phyloP scores from a whole-genome alignment of 2,329 filamentous ascomycete species.

The Penicillium sp. region DNA sequence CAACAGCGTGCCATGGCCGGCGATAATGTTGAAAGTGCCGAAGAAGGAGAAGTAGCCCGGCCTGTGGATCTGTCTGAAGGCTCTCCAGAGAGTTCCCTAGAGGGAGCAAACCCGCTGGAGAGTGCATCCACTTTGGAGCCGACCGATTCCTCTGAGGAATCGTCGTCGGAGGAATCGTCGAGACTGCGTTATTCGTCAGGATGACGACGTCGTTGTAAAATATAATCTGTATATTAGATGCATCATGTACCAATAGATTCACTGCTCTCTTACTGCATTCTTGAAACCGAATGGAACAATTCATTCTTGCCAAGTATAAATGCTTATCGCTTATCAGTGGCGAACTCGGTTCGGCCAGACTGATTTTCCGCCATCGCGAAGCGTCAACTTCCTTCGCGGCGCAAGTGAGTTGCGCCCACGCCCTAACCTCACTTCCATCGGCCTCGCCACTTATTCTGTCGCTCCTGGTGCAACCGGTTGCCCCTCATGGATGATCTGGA shows the following conservation, averaged over 20 bases:
- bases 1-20: slow-evolving; percentile 25
- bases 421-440: background rate
- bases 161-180: background rate
- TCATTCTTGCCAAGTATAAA: background rate
- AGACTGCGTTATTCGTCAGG: background rate
- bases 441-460: background rate
- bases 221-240: slow-evolving; percentile 21
- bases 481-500: slow-evolving; percentile 76
- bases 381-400: background rate
- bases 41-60: slow-evolving; percentile 9
- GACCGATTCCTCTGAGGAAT: background rate
- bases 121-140: background rate
- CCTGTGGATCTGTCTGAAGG: slow-evolving; percentile 18
- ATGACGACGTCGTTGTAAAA: slow-evolving; percentile 5
- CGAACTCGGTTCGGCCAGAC: slow-evolving; percentile 29
- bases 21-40: slow-evolving; percentile 13
- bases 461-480: background rate
- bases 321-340: slow-evolving; percentile 10
- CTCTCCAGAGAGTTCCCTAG: background rate
- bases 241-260: too few relatives aligned
- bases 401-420: background rate
- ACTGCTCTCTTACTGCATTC: too few relatives aligned
- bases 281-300: too few relatives aligned
- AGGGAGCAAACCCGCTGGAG: background rate
- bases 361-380: slow-evolving; percentile 32